Evolutionary conservation across 2,329 filamentous ascomycete species (phyloP), one percentile per base, ranked within the genome.

Genomic region (Alternaria sp.): DNA sequence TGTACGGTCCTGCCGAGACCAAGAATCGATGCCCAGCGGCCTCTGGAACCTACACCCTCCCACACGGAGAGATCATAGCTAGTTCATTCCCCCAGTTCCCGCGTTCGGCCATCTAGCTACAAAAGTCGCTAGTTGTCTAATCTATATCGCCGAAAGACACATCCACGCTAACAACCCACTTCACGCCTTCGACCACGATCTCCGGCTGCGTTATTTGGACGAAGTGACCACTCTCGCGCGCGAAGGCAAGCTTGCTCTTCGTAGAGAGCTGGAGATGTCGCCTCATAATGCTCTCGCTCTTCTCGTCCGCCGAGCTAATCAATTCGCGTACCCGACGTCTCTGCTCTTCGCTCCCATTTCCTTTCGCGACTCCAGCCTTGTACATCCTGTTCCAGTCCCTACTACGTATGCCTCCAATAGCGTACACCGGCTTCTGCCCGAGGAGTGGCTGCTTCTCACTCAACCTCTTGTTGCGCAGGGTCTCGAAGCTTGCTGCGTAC

Each of bases 301-400:
- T 77, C 60, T 63, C 67, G 64, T 79, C 72, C 23, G 69, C 67
- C 28, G 58, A 71, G 10, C 44, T 51, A 11, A 80, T 72, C 65
- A 75, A 63, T 23, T 76, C 70, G 50, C 70, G 70, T 23, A 75
- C 73, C 58, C 58, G 20, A 1, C 28, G 54, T 37, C 74, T 75
- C 70, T 80, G 65, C 54, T 75, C 73, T 60, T 77, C 73, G 0
- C 71, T 79, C 7, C 79, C 80, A 56, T 79, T 76, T 3, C 76
- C 78, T 55, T 55, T 74, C 25, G 65, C 74, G 37, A 80, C 63
- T 4, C 77, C 78, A 15, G 68, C 74, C 37, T 72, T 63, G 55
- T 78, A 80, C 66, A 80, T 55, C 2, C 69, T 65, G 57, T 60
- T 67, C 72, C 73, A 56, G 1, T 56, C 54, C 10, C 25, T 21